Base-by-base conservation (phyloP, 345 rosid species). In the Physaria fendleri region DNA sequence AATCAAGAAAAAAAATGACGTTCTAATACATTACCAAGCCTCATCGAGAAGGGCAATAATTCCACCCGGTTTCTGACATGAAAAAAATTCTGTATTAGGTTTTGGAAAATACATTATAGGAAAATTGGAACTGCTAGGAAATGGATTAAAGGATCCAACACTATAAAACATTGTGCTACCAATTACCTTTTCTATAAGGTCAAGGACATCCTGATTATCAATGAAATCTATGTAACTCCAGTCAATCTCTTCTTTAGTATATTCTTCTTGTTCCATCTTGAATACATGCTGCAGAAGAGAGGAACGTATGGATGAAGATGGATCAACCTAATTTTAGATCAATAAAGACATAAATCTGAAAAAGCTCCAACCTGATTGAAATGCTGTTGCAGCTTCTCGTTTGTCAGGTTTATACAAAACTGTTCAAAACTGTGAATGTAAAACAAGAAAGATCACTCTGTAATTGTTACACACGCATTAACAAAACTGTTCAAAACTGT, bases 181-280 rank as follows among this genome's bases (percentile, higher is more conserved):
- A 61, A n/a, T 68, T 55, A 89, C 99, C 87, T 93, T 93, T 73
- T 93, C 99, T 69, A 93, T 77, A 63, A 93, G 99, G 69, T 89
- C 97, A 66, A 89, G 89, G 71, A 93, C 66, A 79, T 93, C 97
- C 71, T 85, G 90, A 77, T 93, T 93, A 69, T 93, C 99, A 54
- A 93, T 68, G 58, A 93, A 93, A 23, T 93, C 99, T 69, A 93
- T 87, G 74, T 93, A 93, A 74, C 97, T 93, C 99, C 99, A 93
- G 74, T 89, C 82, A 71, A 93, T 93, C 65, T 83, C 87, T 79
- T 93, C 99, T 72, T 78, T 85, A 20, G 89, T 89, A 79, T 92
- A 92, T 75, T 92, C 98, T 65, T 88, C 99, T 78, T 93, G 99
- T 78, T 93, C 99, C 99, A 93, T 89, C 73, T 93, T 93, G 74